Percentiles rank a stretch among this genome's conserved stretches.
Conservation (phyloP, 495 filamentous ascomycete species). For the Collariella sp. region DNA sequence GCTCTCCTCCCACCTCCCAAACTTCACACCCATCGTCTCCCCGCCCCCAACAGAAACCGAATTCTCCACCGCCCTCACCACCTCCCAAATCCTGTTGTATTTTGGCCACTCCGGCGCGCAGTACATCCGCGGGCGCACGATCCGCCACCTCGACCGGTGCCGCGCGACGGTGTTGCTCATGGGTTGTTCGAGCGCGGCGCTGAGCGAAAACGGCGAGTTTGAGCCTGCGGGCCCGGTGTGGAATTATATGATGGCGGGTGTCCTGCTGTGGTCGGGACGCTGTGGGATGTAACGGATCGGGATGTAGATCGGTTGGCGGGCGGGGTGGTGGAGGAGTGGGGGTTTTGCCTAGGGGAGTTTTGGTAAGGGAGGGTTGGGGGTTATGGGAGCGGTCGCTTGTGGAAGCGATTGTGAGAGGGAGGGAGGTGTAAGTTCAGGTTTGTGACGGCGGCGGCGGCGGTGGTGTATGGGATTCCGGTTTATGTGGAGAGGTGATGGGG, state of each 20-base stretch:
- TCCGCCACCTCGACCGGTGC: conserved; percentile 67
- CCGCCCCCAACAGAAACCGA: conserved; percentile 68
- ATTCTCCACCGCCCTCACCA: conserved; percentile 53
- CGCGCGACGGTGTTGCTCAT: conserved; percentile 69
- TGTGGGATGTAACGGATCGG: conserved; percentile 97
- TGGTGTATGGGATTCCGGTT: conserved; percentile 91
- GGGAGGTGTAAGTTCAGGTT: conserved; percentile 77
- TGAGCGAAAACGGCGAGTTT: conserved; percentile 77
- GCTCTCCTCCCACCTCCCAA: conserved; percentile 42
- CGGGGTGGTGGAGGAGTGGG: conserved; percentile 73
- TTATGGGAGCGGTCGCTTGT: conserved; percentile 45
- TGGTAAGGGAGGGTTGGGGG: conserved; percentile 20
- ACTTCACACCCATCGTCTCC: conserved; percentile 58
- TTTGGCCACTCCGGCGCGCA: conserved; percentile 95
- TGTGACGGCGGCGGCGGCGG: conserved; percentile 84
- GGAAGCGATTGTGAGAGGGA: conserved; percentile 66
- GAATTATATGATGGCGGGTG: conserved; percentile 83
- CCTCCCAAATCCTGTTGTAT: conserved; percentile 68
- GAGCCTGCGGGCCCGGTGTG: conserved; percentile 83
- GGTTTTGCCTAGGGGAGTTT: conserved; percentile 47
- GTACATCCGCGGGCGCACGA: conserved; percentile 72
- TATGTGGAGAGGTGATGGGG: conserved; percentile 47
- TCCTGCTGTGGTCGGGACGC: conserved; percentile 74
- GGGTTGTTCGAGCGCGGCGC: conserved; percentile 74
- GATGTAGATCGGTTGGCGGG: conserved; percentile 90